Base-by-base conservation (phyloP, 108 stramenopile genomes). In the Pseudonitzschia pungens region DNA sequence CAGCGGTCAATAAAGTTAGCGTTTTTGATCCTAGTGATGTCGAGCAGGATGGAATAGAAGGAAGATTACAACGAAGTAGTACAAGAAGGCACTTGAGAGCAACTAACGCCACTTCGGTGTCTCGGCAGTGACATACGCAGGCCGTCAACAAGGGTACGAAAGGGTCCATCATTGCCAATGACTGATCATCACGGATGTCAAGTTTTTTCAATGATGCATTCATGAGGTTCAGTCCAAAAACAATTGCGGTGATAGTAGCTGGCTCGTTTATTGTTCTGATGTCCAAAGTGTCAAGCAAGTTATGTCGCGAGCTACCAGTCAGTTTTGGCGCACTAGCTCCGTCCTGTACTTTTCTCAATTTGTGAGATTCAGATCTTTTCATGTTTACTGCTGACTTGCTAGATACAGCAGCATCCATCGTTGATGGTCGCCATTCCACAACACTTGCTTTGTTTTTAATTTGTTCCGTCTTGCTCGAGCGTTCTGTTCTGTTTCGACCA, bases 291-390 rank as follows among this genome's bases (percentile, higher is more conserved):
- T 75, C 68, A 83, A 51, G 58, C 65, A 64, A 31, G n/a, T 54
- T 75, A 24, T 91, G 82, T 32, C 96, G 82, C 26, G 72, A 77
- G 24, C 77, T 81, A 20, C 96, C 96, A 31, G 96, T 96, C 18
- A 96, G 71, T 54, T 92, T 93, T 16, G 96, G 96, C 27, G 96
- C 96, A 27, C 73, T 77, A 18, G 72, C 79, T n/a, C 96, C 96
- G 78, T 94, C 93, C 44, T 57, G 76, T 12, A 93, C 93, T 58
- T 65, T 83, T n/a, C 66, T 71, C 10, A 86, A 68, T 22, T 71
- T 71, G n/a, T 53, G 48, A 41, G 79, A 68, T 58, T 81, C 83
- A 21, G 70, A 70, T 42, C 57, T 72, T 74, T 94, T 89, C 54
- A 52, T 66, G n/a, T 72, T 76, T 32, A 69, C 59, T 28, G 95